phyloP scores from a whole-genome alignment of 208 protist genomes.

The Leishmania mexicana region DNA sequence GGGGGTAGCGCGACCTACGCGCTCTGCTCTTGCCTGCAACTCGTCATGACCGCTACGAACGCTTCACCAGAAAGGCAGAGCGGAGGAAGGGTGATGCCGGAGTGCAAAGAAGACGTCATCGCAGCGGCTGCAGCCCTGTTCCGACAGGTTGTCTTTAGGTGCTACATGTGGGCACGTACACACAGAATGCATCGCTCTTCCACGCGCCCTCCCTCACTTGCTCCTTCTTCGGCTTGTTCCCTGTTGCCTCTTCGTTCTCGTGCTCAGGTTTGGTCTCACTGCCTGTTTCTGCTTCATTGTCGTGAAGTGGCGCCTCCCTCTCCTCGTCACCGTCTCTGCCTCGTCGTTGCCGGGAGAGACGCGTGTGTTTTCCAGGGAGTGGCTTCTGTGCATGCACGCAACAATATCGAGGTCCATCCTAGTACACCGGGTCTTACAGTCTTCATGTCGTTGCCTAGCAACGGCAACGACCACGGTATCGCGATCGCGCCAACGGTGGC shows the following conservation, averaged over 20 bases:
- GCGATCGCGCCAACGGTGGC: neutral
- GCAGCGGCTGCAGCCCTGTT: too few relatives aligned
- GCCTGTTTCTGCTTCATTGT: neutral
- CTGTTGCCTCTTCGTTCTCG: too few relatives aligned
- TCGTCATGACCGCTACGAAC: neutral
- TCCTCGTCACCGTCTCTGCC: neutral
- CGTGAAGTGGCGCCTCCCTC: neutral
- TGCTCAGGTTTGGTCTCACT: neutral
- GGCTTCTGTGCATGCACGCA: neutral
- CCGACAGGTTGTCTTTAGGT: neutral
- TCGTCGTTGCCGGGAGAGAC: neutral
- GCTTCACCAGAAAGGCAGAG: neutral
- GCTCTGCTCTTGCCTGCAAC: neutral
- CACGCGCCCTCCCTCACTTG: neutral
- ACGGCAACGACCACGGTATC: neutral
- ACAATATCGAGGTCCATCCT: neutral
- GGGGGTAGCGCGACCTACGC: neutral
- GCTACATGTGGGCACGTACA: neutral
- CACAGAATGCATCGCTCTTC: neutral
- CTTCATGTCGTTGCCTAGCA: neutral
- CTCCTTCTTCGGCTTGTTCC: constrained; percentile 6
- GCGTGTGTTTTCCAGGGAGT: neutral
- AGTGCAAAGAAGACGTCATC: neutral
- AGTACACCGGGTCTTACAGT: neutral
- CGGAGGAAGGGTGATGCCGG: neutral